Base-by-base conservation (phyloP, 2,329 filamentous ascomycete species). In the Remersonia thermophila region DNA sequence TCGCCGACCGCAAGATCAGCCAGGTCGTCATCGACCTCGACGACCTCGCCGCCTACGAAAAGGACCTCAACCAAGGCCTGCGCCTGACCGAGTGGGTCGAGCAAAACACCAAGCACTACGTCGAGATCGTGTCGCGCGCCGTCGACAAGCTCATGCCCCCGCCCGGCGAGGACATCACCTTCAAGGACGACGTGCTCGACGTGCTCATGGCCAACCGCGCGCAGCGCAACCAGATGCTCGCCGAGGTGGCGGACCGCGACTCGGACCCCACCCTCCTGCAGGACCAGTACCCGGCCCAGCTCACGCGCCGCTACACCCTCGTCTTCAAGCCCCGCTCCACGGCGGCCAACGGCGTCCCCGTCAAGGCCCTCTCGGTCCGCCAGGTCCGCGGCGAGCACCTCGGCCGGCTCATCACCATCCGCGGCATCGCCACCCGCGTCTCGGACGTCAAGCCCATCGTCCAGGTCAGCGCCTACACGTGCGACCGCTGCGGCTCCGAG, bases 391-490 rank as follows among this genome's bases (percentile, higher is more conserved):
- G 89, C 49, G 87, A 95, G 51, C 84, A 98, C 56, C 71, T 98
- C 2, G 91, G 91, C 32, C 78, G 83, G 50, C 73, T 98, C 44
- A 96, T 98, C 56, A 96, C 91, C 4, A 74, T 98, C 33, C 79
- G 91, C 39, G 89, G 87, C 45, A 98, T 98, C 45, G 80, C 87
- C 2, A 98, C 91, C 1, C 74, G 91, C 53, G 91, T 96, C 2
- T 95, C 91, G 2, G 91, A 98, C 54, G 91, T 98, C 50, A 98
- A 98, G 67, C 91, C 91, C 27, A 78, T 91, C 9, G 83, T 96
- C n/a, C 83, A 89, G 55, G 93, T 98, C 54, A 95, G 93, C 57
- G 91, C 91, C 27, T 98, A 98, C 61, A 91, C 87, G 36, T 98
- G 91, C 61, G 91, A 98, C 59, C 79, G 85, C 43, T 98, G 91